phyloP scores from a whole-genome alignment of 83 land plant genomes.

The Isoetes engelmannii region DNA sequence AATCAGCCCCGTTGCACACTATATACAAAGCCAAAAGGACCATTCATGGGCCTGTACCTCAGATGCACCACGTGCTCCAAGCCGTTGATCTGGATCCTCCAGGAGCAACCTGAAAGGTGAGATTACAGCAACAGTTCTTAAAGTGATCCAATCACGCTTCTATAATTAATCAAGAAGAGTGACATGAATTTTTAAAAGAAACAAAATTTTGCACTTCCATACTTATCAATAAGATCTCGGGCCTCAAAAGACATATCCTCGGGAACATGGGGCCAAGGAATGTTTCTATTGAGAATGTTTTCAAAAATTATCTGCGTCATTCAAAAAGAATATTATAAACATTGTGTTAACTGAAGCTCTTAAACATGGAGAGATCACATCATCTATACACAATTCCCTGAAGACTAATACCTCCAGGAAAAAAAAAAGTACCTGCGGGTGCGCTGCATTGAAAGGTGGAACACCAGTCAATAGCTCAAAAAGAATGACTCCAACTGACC shows the following conservation, averaged over 20 bases:
- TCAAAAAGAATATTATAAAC: not conserved
- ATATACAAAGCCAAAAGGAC: slow-evolving; percentile 9
- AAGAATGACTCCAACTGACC: slow-evolving; percentile 96
- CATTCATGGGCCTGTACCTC: slow-evolving; percentile 44
- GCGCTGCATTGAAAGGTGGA: slow-evolving; percentile 98
- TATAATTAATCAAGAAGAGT: not conserved
- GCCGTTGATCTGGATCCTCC: slow-evolving; percentile 86
- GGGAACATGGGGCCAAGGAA: slow-evolving; percentile 91
- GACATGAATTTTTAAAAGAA: not conserved
- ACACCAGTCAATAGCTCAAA: slow-evolving; percentile 93
- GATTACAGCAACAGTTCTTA: not conserved
- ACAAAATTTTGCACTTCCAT: slow-evolving; percentile 4
- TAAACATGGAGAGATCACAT: not conserved
- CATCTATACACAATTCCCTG: not conserved
- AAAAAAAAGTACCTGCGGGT: slow-evolving; percentile 69
- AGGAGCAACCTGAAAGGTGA: slow-evolving; percentile 53
- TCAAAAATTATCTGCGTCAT: slow-evolving; percentile 77
- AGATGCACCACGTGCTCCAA: slow-evolving; percentile 90
- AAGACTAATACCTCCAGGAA: not conserved
- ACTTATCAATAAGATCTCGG: slow-evolving; percentile 78
- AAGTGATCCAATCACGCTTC: not conserved
- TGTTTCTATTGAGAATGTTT: slow-evolving; percentile 88
- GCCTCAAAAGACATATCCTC: slow-evolving; percentile 90
- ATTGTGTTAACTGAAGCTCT: not conserved
- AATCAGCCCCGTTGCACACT: not conserved